Base-by-base conservation (phyloP, 2,329 filamentous ascomycete genomes). In the Exophiala calicioides region DNA sequence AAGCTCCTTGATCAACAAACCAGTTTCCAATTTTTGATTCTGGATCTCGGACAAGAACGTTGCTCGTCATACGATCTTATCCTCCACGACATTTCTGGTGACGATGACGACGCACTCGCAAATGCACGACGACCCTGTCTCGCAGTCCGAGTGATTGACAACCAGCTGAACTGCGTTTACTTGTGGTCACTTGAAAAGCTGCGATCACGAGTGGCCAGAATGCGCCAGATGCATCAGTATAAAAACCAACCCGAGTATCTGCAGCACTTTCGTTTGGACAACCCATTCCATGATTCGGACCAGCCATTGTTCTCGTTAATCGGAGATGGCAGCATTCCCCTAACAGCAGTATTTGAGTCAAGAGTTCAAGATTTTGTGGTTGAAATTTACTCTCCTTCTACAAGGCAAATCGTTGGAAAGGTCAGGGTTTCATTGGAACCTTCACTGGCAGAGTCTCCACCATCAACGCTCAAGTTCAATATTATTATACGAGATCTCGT, bases 171-270 rank as follows among this genome's bases (percentile, higher is more conserved):
- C 35, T 86, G 95, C 13, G 84, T 95, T 23, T 89, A 93, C 62
- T 77, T 97, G 1, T 98, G 93, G 93, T 97, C 91, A 45, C 67
- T 98, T 43, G 85, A 94, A 62, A 98, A 97, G 67, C 79, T 98
- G 13, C 85, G 90, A 51, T 84, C 89, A 50, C 84, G 93, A 20
- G 84, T 97, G 8, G 82, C 88, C 42, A 81, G 88, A 55, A 98
- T 98, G 93, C 85, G 93, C 33, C 91, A 96, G 67, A 88, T 97
- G 80, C 86, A 95, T 63, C 91, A 97, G 66, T 97, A 96, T 61
- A 82, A 97, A 58, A 90, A 96, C 62, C 86, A 93, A 47, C 93
- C 93, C 1, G 91, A 97, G 64, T 96, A 95, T 62, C 82, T 90
- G 42, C 88, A 93, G 64, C 93, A 97, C 60, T 86, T 97, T 64